Percentiles rank a stretch among this genome's conserved stretches.
Evolutionary conservation across 331 rosid species (phyloP).

Genomic region (Dryas integrifolia): DNA sequence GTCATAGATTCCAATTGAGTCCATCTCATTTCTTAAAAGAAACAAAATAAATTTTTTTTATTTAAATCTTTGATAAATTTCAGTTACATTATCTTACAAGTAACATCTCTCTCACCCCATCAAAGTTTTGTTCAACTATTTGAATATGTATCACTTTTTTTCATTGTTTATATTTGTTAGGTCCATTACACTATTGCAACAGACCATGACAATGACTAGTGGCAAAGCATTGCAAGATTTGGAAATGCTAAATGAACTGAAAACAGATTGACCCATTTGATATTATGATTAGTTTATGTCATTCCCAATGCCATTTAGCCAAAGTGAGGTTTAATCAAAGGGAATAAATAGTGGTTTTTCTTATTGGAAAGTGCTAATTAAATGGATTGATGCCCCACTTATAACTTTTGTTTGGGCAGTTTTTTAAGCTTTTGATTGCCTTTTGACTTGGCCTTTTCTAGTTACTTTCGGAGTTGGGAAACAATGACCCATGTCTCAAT

Average conservation of each 20-base stretch:
- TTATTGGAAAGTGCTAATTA: conserved; percentile 36
- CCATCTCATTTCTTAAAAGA: conserved; percentile 48
- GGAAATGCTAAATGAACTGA: conserved; percentile 49
- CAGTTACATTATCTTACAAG: neutral
- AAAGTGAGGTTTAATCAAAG: conserved; percentile 46
- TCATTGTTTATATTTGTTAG: conserved; percentile 6
- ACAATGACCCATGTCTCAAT: conserved; percentile 40
- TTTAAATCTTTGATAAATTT: neutral
- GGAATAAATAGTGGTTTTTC: conserved; percentile 22
- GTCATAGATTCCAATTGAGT: conserved; percentile 41
- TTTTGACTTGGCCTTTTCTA: conserved; percentile 57
- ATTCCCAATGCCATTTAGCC: conserved; percentile 71
- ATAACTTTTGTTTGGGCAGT: conserved; percentile 56
- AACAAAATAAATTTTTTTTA: conserved; percentile 1
- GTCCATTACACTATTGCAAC: conserved; percentile 25
- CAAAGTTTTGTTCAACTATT: conserved; percentile 15
- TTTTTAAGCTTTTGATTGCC: conserved; percentile 54
- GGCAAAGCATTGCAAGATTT: conserved; percentile 37
- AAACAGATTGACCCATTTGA: conserved; percentile 55
- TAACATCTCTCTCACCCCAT: conserved; percentile 21
- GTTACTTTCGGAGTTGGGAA: conserved; percentile 45
- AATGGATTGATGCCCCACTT: conserved; percentile 41
- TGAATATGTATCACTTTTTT: conserved; percentile 19
- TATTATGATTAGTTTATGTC: conserved; percentile 51
- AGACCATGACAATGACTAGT: conserved; percentile 37